Evolutionary conservation across 2,329 filamentous ascomycete species (phyloP).

Genomic region (Xylaria hypoxylon): DNA sequence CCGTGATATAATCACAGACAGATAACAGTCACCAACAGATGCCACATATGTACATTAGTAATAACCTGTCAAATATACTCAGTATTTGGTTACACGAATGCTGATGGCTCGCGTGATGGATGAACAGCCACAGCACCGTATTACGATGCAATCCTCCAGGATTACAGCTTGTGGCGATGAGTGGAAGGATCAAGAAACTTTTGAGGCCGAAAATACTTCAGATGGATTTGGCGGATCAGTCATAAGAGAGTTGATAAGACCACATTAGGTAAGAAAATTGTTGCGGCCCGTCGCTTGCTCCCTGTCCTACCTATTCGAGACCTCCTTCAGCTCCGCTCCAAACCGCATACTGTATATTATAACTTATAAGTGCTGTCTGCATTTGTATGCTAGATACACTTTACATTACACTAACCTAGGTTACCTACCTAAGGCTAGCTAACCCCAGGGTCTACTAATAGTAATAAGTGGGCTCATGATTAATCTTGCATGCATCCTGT

Average conservation of each 20-base stretch:
- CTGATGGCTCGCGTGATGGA: not conserved
- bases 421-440: not conserved
- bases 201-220: slow-evolving; percentile 11
- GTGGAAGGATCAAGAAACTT: slow-evolving; percentile 14
- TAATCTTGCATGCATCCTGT: slow-evolving; percentile 18
- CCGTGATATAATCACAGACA: not conserved
- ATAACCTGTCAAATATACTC: no score
- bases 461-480: slow-evolving; percentile 20
- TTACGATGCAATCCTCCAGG: slow-evolving; percentile 18
- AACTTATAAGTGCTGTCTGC: no score
- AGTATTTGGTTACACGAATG: no score
- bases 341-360: not conserved
- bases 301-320: not conserved
- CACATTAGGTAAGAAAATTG: not conserved
- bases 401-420: no score
- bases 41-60: not conserved
- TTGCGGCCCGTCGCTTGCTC: slow-evolving; percentile 10
- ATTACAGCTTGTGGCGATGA: slow-evolving; percentile 4
- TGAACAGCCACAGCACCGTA: not conserved
- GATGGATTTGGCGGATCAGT: slow-evolving; percentile 17
- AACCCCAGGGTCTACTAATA: slow-evolving; percentile 9
- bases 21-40: not conserved
- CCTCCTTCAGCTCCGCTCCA: not conserved
- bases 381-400: no score
- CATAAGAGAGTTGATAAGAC: slow-evolving; percentile 6